Evolutionary conservation across 2,329 filamentous ascomycete genomes (phyloP).

Genomic region (Coniochaeta ligniaria): DNA sequence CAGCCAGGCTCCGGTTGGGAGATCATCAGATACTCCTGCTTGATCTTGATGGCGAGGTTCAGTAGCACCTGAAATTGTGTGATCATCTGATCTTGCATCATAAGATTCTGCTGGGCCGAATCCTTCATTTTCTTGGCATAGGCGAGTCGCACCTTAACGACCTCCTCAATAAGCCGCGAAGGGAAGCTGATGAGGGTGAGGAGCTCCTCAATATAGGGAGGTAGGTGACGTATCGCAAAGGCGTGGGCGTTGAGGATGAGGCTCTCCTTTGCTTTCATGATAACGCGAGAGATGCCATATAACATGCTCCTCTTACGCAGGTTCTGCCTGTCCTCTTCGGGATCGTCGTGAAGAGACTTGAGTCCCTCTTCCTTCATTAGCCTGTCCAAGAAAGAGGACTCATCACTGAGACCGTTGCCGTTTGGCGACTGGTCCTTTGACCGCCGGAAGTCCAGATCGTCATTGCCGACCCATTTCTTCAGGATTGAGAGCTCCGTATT

Average conservation of each 20-base stretch:
- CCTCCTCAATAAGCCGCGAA: conserved; percentile 89
- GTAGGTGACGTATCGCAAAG: conserved; percentile 84
- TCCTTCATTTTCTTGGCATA: conserved; percentile 97
- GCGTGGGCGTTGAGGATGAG: conserved; percentile 78
- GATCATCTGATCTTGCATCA: conserved; percentile 98
- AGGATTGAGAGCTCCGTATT: conserved; percentile 88
- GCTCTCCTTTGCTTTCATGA: conserved; percentile 87
- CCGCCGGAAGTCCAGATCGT: conserved; percentile 84
- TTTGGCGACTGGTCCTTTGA: conserved; percentile 61
- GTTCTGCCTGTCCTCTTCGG: conserved; percentile 30
- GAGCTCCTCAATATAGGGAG: conserved; percentile 93
- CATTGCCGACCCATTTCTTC: conserved; percentile 94
- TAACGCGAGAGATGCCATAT: conserved; percentile 73
- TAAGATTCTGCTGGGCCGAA: conserved; percentile 79
- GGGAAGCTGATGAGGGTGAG: conserved; percentile 96
- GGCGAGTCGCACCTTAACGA: conserved; percentile 83
- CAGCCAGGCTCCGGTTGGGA: conserved; percentile 84
- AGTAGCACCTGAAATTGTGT: conserved; percentile 90
- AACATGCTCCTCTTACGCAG: conserved; percentile 67
- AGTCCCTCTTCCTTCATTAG: conserved; percentile 94
- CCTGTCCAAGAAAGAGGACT: conserved; percentile 88
- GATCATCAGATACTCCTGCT: conserved; percentile 77
- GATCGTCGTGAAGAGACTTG: conserved; percentile 79
- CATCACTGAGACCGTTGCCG: conserved; percentile 72
- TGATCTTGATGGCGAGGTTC: conserved; percentile 86